Evolutionary conservation across 2,329 filamentous ascomycete genomes (phyloP).

Genomic region (Arthrobotrys iridis): DNA sequence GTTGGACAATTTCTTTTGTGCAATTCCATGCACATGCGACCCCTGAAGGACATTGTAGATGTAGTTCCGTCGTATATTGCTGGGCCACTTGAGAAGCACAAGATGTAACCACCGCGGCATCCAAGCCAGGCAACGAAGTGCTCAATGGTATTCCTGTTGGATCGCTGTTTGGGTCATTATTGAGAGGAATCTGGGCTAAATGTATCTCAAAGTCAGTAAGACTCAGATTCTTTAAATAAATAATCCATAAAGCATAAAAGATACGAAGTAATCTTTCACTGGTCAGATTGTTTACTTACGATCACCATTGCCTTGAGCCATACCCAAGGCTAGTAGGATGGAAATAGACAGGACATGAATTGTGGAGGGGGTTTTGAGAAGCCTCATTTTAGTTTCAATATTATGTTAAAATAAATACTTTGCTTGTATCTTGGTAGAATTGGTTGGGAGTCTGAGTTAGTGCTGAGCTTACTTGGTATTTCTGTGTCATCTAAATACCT

Average conservation of each 20-base stretch:
- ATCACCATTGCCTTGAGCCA: background rate
- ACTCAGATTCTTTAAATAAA: constrained; percentile 5
- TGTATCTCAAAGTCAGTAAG: constrained; percentile 4
- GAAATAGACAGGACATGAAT: background rate
- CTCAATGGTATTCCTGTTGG: background rate
- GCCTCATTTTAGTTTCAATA: constrained; percentile 1
- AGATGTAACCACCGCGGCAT: background rate
- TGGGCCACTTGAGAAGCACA: background rate
- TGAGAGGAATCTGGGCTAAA: constrained; percentile 4
- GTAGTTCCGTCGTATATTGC: background rate
- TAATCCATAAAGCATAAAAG: background rate
- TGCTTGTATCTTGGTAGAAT: constrained; percentile 1
- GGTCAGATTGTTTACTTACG: background rate
- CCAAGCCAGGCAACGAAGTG: background rate
- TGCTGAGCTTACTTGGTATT: background rate
- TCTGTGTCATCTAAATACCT: background rate
- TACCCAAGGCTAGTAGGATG: constrained; percentile 1
- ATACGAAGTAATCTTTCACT: constrained; percentile 3
- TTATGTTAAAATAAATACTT: constrained; percentile 3
- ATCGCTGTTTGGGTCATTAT: constrained; percentile 1
- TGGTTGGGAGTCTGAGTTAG: background rate
- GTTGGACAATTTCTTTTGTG: constrained; percentile 5
- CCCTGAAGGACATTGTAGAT: background rate
- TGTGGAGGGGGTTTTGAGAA: background rate
- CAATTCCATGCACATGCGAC: constrained; percentile 3